These are phyloP conservation scores for Aspergillus haitiensis DNA, from an alignment of 495 filamentous ascomycete species.

Conservation along the genomic window DNA sequence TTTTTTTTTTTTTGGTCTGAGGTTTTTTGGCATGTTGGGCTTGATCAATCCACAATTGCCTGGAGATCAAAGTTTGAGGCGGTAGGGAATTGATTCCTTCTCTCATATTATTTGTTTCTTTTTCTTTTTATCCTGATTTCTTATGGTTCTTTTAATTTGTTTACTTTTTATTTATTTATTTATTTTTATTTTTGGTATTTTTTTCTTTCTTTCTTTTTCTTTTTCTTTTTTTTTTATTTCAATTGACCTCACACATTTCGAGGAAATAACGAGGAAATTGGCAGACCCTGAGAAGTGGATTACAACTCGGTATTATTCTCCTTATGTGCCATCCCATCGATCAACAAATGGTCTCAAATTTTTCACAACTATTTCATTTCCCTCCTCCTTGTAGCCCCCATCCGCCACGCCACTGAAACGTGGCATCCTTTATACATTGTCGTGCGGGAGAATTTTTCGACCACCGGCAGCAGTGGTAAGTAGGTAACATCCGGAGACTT, in stretches of 20 bases:
- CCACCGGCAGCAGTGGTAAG: conserved; percentile 11
- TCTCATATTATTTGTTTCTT: too few species aligned
- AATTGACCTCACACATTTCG: background rate
- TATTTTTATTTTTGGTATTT: too few species aligned
- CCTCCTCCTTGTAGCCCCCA: conserved; percentile 13
- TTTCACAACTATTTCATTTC: background rate
- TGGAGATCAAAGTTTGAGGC: conserved; percentile 6
- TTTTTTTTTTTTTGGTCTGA: background rate
- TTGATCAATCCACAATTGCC: background rate
- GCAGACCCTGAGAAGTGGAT: conserved; percentile 17
- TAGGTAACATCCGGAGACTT: conserved; percentile 20
- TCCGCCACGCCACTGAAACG: conserved; percentile 22
- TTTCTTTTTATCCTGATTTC: too few species aligned
- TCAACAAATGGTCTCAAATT: conserved; percentile 12
- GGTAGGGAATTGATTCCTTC: conserved; percentile 6
- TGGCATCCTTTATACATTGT: conserved; percentile 19
- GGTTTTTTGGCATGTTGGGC: background rate
- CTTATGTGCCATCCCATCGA: conserved; percentile 14
- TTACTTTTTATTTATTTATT: too few species aligned
- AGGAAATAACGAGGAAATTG: conserved; percentile 15
- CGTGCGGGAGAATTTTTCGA: conserved; percentile 16
- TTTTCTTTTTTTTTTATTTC: background rate
- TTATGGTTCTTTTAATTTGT: too few species aligned
- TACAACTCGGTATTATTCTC: conserved; percentile 12
- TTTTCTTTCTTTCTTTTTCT: too few species aligned